Base-by-base conservation (phyloP, 306 rosid species). In the Cicer bijugum region DNA sequence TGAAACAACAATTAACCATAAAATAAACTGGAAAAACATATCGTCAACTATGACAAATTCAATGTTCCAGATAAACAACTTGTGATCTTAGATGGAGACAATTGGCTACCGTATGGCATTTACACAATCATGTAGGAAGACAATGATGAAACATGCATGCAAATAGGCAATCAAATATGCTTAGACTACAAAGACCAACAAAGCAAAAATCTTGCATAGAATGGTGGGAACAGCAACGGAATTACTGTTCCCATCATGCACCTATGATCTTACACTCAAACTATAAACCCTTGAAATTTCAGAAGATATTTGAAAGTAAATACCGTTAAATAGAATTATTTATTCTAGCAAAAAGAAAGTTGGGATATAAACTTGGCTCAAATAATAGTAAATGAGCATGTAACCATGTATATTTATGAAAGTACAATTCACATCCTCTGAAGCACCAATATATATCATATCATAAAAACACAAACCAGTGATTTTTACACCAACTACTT, bases 1-100 rank as follows among this genome's bases (percentile, higher is more conserved):
- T 35, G 52, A 56, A 51, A 72, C 44, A 78, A 77, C 52, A 76
- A 58, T 61, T 63, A 80, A 42, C 23, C 44, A 40, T 59, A 20
- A 28, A 67, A 51, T 37, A 43, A 42, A 57, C n/a, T 44, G 40
- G 15, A 19, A 33, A 56, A 40, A 9, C 7, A 51, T 33, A 37
- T 58, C 47, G 52, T 40, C 52, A 67, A 5, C 14, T 20, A 58
- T 4, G 63, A 58, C 43, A 53, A 64, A 45, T 6, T 78, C 56
- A 40, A 63, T 70, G 43, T 69, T 23, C 52, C 23, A 62, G 23
- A 42, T 15, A 45, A 46, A 35, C 46, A 60, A 60, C 46, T 69
- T 16, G 9, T 23, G 33, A 42, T 20, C 46, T 14, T 33, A 53
- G 39, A 50, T 39, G 52, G n/a, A 59, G 40, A 10, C 61, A 55